Conservation (phyloP, 2,329 filamentous ascomycete genomes). For the Sarocladiaceae sp. region DNA sequence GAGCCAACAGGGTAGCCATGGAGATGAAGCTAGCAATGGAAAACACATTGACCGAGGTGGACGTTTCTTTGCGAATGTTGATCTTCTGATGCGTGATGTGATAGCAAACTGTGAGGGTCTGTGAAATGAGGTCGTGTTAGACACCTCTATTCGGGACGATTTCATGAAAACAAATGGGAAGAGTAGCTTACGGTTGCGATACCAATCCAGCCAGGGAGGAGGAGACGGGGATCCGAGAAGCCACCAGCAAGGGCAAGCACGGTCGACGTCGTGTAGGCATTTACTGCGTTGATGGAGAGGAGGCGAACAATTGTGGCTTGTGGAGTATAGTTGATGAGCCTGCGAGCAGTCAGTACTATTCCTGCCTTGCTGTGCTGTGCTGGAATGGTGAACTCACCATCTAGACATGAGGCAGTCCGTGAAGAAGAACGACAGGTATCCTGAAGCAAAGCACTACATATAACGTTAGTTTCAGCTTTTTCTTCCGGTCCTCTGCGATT, state of each 20-base stretch:
- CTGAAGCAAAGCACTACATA: constrained; percentile 66
- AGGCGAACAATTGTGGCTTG: constrained; percentile 77
- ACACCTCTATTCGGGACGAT: neutral
- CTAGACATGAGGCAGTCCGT: constrained; percentile 81
- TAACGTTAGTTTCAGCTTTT: constrained; percentile 10
- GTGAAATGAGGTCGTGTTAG: constrained; percentile 4
- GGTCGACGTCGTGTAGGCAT: constrained; percentile 71
- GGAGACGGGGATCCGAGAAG: constrained; percentile 63
- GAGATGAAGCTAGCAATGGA: constrained; percentile 73
- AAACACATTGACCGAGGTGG: constrained; percentile 72
- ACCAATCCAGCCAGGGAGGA: constrained; percentile 73
- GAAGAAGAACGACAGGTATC: constrained; percentile 78
- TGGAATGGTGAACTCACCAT: constrained; percentile 48
- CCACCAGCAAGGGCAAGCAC: constrained; percentile 67
- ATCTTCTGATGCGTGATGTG: constrained; percentile 75
- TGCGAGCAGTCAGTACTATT: constrained; percentile 23
- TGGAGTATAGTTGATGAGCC: constrained; percentile 81
- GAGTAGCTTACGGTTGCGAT: constrained; percentile 61
- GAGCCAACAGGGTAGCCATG: constrained; percentile 64
- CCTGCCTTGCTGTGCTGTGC: neutral
- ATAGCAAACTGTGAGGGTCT: constrained; percentile 71
- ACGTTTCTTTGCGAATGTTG: constrained; percentile 75
- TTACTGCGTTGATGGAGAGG: constrained; percentile 68
- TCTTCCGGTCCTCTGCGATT: neutral
- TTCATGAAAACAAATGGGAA: neutral